A percentile compares a stretch with the other conserved stretches of the same genome.
Evolutionary conservation across 306 rosid genomes (phyloP).

Genomic region (Cucumis sativus): DNA sequence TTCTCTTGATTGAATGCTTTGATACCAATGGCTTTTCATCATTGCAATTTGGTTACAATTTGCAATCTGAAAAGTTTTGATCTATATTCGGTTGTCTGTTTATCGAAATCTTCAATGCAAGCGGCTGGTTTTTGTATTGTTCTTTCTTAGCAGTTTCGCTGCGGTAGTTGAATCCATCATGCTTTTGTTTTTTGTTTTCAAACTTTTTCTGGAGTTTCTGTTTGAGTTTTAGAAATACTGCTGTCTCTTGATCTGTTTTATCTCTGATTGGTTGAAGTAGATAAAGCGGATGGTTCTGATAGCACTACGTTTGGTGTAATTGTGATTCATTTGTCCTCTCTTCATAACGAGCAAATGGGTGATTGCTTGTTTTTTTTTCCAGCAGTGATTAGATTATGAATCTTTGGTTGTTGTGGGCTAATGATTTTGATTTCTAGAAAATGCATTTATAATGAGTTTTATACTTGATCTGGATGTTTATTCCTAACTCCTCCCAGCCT

Average conservation of each 20-base stretch:
- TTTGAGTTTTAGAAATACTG: no score
- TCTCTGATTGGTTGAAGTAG: background rate
- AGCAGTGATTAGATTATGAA: background rate
- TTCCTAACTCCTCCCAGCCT: background rate
- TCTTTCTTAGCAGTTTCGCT: background rate
- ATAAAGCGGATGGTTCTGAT: background rate
- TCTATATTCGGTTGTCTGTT: background rate
- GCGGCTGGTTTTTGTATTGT: background rate
- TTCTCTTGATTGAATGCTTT: background rate
- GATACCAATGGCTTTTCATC: background rate
- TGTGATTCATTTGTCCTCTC: background rate
- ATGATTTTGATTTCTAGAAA: background rate
- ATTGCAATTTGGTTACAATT: background rate
- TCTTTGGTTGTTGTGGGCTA: background rate
- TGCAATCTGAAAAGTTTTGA: background rate
- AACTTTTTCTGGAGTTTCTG: no score
- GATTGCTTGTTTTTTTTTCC: background rate
- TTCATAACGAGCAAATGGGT: background rate
- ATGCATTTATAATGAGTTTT: background rate
- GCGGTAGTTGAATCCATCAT: background rate
- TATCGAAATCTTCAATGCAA: background rate
- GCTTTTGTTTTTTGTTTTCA: background rate
- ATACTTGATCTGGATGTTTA: background rate
- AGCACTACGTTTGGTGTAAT: background rate
- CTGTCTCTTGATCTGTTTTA: background rate